phyloP scores from a whole-genome alignment of 345 rosid genomes.

The Odontarrhena argentea region DNA sequence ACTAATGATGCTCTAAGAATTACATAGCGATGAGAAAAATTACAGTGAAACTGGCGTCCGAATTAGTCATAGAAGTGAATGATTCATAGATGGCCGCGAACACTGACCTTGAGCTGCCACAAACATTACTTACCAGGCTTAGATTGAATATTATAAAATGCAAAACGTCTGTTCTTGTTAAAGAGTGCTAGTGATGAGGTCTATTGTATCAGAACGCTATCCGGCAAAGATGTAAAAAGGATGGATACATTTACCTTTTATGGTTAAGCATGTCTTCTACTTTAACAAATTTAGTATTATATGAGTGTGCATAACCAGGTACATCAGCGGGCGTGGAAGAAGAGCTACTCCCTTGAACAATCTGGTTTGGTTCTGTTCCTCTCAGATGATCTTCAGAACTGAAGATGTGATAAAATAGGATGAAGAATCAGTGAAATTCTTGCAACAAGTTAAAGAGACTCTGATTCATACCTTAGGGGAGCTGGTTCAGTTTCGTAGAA shows the following conservation, averaged over 20 bases:
- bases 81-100: constrained; percentile 40
- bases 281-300: constrained; percentile 20
- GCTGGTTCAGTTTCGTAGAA: constrained; percentile 34
- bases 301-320: constrained; percentile 38
- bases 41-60: constrained; percentile 31
- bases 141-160: neutral
- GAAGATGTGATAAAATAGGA: constrained; percentile 18
- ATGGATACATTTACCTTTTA: constrained; percentile 28
- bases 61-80: constrained; percentile 25
- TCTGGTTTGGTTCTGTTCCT: constrained; percentile 22
- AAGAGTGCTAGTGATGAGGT: neutral
- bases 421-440: constrained; percentile 8
- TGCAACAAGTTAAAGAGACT: constrained; percentile 15
- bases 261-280: constrained; percentile 36
- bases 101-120: constrained; percentile 28
- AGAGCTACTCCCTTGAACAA: constrained; percentile 33
- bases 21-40: constrained; percentile 10
- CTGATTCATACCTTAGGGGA: constrained; percentile 30
- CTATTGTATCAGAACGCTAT: constrained; percentile 9
- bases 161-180: neutral
- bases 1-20: no score
- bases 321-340: constrained; percentile 13
- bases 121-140: constrained; percentile 18
- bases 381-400: constrained; percentile 32
- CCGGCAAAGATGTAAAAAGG: neutral